Evolutionary conservation across 2,329 filamentous ascomycete species (phyloP).

Genomic region (Alternaria metachromatica): DNA sequence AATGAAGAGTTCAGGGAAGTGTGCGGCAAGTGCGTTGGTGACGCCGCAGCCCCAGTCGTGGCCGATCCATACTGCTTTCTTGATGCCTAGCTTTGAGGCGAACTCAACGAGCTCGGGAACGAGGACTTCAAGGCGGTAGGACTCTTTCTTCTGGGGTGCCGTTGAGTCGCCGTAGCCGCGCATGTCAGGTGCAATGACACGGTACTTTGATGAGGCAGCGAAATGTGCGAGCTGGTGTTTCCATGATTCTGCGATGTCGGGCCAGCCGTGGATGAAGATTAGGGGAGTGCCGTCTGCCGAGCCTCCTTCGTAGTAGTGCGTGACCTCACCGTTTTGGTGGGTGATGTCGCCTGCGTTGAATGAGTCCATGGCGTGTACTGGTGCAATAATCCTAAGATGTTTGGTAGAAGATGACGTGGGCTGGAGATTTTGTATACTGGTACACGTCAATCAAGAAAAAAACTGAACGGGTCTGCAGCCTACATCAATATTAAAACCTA

Average conservation of each 20-base stretch:
- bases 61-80: conserved; percentile 56
- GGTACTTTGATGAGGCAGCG: conserved; percentile 34
- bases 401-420: not conserved
- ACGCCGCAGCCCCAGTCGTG: conserved; percentile 55
- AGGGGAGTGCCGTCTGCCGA: conserved; percentile 27
- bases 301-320: conserved; percentile 35
- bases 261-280: conserved; percentile 44
- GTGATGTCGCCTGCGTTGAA: conserved; percentile 25
- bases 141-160: conserved; percentile 31
- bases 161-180: conserved; percentile 48
- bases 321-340: conserved; percentile 28
- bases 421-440: not conserved
- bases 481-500: too few relatives aligned
- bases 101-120: conserved; percentile 46
- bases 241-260: conserved; percentile 46
- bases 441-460: too few relatives aligned
- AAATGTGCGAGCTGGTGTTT: conserved; percentile 45
- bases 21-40: conserved; percentile 38
- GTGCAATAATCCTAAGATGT: not conserved
- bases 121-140: conserved; percentile 41
- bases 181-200: conserved; percentile 36
- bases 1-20: conserved; percentile 42
- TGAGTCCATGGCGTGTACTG: conserved; percentile 13
- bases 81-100: conserved; percentile 47
- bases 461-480: too few relatives aligned